phyloP scores from a whole-genome alignment of 2,329 filamentous ascomycete species.

The Sporothrix protearum region DNA sequence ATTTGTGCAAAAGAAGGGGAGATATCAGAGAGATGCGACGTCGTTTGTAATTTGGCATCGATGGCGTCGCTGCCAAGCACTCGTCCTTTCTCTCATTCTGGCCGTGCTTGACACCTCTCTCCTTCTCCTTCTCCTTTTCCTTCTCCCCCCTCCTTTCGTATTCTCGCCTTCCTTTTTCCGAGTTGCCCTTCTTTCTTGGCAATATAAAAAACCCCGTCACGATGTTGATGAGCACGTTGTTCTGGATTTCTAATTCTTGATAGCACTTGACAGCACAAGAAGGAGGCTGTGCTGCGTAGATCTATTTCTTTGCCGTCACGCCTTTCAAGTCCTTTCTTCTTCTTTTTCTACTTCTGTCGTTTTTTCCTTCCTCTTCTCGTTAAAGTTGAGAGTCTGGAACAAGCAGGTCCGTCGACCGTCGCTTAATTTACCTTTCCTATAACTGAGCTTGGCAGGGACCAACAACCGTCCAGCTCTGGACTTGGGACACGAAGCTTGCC shows the following conservation, averaged over 20 bases:
- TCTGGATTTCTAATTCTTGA: neutral
- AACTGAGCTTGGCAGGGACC: neutral
- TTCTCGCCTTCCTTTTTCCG: neutral
- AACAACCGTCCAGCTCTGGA: neutral
- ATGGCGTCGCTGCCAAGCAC: neutral
- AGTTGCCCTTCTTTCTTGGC: neutral
- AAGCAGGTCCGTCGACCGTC: neutral
- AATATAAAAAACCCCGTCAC: neutral
- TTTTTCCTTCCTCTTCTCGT: neutral
- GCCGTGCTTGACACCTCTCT: neutral
- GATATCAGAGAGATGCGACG: neutral
- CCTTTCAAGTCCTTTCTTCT: no score
- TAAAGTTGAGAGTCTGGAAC: neutral
- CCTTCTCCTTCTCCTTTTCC: neutral
- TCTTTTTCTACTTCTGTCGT: neutral
- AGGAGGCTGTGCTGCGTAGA: constrained; percentile 10
- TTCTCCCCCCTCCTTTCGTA: no score
- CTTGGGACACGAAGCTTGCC: neutral
- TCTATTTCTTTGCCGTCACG: neutral
- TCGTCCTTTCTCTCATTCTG: neutral
- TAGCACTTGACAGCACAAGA: neutral
- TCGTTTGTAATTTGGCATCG: neutral
- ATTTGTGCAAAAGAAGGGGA: neutral
- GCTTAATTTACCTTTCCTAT: neutral
- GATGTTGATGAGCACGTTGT: neutral